A percentile compares a stretch with the other conserved stretches of the same genome.
phyloP scores from a whole-genome alignment of 768 basidiomycete genomes.

The Hypholoma sublateritium region DNA sequence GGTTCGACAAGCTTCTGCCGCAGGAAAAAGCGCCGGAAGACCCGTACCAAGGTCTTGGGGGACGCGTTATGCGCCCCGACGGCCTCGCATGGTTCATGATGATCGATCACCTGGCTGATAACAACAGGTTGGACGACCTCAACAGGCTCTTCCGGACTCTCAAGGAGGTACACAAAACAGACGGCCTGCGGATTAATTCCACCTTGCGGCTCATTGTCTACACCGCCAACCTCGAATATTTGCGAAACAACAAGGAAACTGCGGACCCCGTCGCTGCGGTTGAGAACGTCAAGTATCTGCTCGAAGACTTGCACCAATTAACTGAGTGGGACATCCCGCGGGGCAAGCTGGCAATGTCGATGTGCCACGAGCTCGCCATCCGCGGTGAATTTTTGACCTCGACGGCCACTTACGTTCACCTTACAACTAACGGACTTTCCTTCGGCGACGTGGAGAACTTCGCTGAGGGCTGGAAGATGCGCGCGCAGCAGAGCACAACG shows the following conservation, averaged over 20 bases:
- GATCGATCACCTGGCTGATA: constrained; percentile 52
- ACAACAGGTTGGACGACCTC: constrained; percentile 50
- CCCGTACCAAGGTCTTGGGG: constrained; percentile 42
- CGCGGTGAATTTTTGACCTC: constrained; percentile 23
- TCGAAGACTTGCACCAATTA: background rate
- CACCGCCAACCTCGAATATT: constrained; percentile 30
- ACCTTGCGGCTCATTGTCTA: constrained; percentile 45
- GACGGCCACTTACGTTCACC: background rate
- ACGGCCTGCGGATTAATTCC: constrained; percentile 31
- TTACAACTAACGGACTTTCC: constrained; percentile 20
- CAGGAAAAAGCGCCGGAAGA: constrained; percentile 33
- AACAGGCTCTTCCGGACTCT: constrained; percentile 52
- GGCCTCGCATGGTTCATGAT: constrained; percentile 56
- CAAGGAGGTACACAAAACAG: constrained; percentile 30
- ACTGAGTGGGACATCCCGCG: background rate
- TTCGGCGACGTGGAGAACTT: constrained; percentile 12
- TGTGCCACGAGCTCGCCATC: constrained; percentile 28
- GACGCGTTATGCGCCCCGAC: constrained; percentile 45
- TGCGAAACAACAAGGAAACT: constrained; percentile 1
- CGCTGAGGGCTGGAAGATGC: constrained; percentile 7
- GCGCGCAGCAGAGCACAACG: background rate
- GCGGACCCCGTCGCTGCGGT: background rate
- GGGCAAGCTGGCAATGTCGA: constrained; percentile 18
- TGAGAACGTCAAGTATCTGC: background rate
- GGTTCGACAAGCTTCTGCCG: constrained; percentile 67